phyloP scores from a whole-genome alignment of 768 basidiomycete genomes.

The Sistotremastrum suecicum region DNA sequence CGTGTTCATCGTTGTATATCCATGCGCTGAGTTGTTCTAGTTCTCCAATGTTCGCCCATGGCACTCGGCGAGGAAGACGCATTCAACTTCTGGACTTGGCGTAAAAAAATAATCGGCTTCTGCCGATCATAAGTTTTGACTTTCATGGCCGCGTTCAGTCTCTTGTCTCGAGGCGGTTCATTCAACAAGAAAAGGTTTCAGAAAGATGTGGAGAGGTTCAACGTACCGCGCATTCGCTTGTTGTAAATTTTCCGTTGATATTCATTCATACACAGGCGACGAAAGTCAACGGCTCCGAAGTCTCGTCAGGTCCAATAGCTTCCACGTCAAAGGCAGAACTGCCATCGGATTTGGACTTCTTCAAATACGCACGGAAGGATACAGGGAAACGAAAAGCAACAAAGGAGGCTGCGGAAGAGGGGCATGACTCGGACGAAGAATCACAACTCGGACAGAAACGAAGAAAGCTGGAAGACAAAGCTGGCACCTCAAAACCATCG shows the following conservation, averaged over 20 bases:
- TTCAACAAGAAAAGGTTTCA: constrained; percentile 72
- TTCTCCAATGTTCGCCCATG: constrained; percentile 58
- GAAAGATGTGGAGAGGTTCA: constrained; percentile 57
- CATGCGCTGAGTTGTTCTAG: constrained; percentile 63
- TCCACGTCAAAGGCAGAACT: constrained; percentile 31
- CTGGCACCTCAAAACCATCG: constrained; percentile 6
- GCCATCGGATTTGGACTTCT: constrained; percentile 79
- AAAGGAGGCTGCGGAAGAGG: constrained; percentile 3
- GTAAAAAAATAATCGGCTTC: too few relatives aligned
- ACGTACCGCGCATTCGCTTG: constrained; percentile 21
- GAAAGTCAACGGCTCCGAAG: constrained; percentile 12
- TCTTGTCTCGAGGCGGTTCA: constrained; percentile 77
- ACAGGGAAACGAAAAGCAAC: constrained; percentile 36
- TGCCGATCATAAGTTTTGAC: too few relatives aligned
- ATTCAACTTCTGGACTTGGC: constrained; percentile 19
- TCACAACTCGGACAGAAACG: constrained; percentile 12
- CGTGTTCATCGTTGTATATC: constrained; percentile 56
- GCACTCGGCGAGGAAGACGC: constrained; percentile 67
- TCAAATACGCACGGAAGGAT: constrained; percentile 62
- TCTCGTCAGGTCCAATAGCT: background rate
- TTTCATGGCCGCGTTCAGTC: constrained; percentile 73
- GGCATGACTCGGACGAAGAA: constrained; percentile 3
- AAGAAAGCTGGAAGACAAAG: constrained; percentile 16
- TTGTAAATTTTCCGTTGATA: constrained; percentile 9
- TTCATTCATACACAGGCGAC: constrained; percentile 12